Conservation (phyloP, 2,329 filamentous ascomycete genomes). For the Paraphaeosphaeria minitans region DNA sequence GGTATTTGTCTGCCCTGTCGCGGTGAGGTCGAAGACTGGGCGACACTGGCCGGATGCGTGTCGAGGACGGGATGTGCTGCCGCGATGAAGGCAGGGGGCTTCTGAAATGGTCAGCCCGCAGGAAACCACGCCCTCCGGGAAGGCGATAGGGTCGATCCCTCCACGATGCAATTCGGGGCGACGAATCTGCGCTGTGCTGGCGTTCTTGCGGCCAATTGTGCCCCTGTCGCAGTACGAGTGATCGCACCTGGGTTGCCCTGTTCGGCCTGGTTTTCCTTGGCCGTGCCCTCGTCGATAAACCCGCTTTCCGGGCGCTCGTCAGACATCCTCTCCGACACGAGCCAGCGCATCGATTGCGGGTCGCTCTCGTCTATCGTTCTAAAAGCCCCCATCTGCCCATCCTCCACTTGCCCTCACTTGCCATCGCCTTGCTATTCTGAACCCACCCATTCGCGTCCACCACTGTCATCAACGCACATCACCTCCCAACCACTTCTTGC, state of each 20-base stretch:
- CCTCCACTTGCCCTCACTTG: constrained; percentile 30
- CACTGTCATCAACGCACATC: not conserved
- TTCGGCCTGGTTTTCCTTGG: constrained; percentile 20
- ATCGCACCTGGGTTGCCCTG: constrained; percentile 34
- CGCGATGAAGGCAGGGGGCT: not conserved
- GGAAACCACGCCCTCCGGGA: not conserved
- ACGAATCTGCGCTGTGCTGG: constrained; percentile 29
- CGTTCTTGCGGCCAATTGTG: not conserved
- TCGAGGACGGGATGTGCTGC: constrained; percentile 2
- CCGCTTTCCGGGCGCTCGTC: constrained; percentile 26
- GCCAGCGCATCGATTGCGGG: constrained; percentile 39
- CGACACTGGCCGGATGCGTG: constrained; percentile 6
- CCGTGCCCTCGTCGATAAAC: constrained; percentile 26
- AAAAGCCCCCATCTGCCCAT: constrained; percentile 34
- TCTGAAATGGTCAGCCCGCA: not conserved
- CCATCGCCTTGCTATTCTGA: constrained; percentile 34
- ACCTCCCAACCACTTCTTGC: constrained; percentile 23
- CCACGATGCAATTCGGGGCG: constrained; percentile 28
- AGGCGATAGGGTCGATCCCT: constrained; percentile 5
- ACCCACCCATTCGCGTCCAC: constrained; percentile 18
- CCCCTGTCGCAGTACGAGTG: constrained; percentile 21
- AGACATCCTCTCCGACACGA: constrained; percentile 37
- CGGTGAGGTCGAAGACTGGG: constrained; percentile 2
- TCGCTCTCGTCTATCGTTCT: constrained; percentile 15
- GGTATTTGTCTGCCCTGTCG: constrained; percentile 5